Evolutionary conservation across 208 protist genomes (phyloP).

Genomic region (Phytomonas francai): DNA sequence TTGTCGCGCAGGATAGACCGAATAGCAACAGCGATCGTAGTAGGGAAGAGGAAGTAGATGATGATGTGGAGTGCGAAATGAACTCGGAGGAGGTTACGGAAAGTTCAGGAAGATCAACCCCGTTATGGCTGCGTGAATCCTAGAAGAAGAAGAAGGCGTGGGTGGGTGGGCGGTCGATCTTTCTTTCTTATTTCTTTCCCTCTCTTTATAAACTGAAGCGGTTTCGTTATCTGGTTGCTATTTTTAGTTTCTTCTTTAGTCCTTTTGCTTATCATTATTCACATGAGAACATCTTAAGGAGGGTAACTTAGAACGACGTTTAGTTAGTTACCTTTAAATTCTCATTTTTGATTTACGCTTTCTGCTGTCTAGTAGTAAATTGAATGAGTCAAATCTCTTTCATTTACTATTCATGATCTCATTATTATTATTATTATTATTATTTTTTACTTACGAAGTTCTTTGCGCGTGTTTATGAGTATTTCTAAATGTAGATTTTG

Average conservation of each 20-base stretch:
- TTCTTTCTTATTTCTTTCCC: neutral
- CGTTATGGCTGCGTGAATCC: slow-evolving; percentile 25
- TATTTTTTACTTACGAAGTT: slow-evolving; percentile 3
- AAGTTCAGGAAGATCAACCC: slow-evolving; percentile 26
- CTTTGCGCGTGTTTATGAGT: neutral
- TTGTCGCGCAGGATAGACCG: neutral
- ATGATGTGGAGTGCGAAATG: neutral
- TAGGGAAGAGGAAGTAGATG: neutral
- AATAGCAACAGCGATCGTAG: neutral
- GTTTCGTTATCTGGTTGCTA: neutral
- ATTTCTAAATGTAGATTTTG: neutral
- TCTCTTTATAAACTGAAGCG: neutral
- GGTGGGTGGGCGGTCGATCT: neutral
- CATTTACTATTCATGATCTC: slow-evolving; percentile 5
- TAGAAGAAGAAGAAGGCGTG: neutral
- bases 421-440: slow-evolving; percentile 2
- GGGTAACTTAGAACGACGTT: neutral
- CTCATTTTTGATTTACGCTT: neutral
- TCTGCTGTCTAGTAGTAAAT: neutral
- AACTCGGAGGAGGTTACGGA: slow-evolving; percentile 16
- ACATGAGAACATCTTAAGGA: neutral
- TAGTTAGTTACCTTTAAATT: slow-evolving; percentile 3
- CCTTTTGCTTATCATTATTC: slow-evolving; percentile 13
- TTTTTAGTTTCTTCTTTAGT: neutral
- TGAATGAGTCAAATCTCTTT: neutral